A percentile compares a stretch with the other conserved stretches of the same genome.
Evolutionary conservation across 1,284 basidiomycete species (phyloP).

Genomic region (Termitomyces sp.): DNA sequence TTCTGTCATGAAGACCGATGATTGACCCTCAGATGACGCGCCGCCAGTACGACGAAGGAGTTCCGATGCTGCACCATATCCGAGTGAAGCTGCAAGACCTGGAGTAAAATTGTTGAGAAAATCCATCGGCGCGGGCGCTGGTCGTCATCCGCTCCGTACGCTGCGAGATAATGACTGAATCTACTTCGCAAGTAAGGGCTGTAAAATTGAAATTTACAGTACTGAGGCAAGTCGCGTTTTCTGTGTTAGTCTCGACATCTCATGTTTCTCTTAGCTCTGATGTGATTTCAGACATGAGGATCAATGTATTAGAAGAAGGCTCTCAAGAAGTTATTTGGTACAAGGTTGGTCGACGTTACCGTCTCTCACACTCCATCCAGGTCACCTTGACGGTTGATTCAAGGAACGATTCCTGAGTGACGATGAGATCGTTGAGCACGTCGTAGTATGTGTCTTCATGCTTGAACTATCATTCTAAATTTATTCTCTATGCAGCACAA

Average conservation of each 20-base stretch:
- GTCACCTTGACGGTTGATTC: conserved; percentile 14
- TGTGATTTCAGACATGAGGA: conserved; percentile 64
- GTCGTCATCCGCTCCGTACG: not conserved
- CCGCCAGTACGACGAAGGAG: conserved; percentile 40
- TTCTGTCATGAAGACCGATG: conserved; percentile 80
- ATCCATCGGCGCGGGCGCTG: not conserved
- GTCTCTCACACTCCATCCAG: not conserved
- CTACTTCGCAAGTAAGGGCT: not conserved
- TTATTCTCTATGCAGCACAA: conserved; percentile 46
- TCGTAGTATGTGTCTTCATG: conserved; percentile 48
- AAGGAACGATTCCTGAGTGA: conserved; percentile 72
- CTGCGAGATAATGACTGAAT: not conserved
- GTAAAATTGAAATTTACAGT: conserved; percentile 7
- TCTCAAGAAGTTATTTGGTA: conserved; percentile 64
- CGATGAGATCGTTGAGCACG: conserved; percentile 67
- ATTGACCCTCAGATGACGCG: conserved; percentile 28
- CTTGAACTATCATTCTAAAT: not conserved
- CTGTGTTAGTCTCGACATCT: not conserved
- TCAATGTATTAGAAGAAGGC: conserved; percentile 58
- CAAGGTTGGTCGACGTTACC: conserved; percentile 44
- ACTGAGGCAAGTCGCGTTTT: conserved; percentile 8
- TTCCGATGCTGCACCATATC: conserved; percentile 68
- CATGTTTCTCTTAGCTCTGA: conserved; percentile 50
- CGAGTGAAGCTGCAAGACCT: conserved; percentile 71
- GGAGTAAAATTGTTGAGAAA: not conserved